Evolutionary conservation across 495 filamentous ascomycete species (phyloP).

Genomic region (Sporormia fimetaria): DNA sequence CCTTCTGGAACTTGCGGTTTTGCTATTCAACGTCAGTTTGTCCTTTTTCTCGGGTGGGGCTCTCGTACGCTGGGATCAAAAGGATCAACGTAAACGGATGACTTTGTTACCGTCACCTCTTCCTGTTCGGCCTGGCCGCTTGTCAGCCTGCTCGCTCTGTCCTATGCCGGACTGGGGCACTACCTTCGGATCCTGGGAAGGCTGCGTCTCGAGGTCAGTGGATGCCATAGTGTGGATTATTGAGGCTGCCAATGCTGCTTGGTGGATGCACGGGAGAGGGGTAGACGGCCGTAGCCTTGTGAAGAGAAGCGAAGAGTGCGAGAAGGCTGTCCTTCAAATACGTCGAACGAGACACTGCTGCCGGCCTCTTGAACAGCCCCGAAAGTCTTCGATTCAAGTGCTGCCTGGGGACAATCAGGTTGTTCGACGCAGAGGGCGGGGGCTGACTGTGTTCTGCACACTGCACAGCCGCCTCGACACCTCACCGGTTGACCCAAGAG

Average conservation of each 20-base stretch:
- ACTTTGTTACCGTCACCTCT: slow-evolving; percentile 4
- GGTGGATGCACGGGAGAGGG: neutral
- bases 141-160: slow-evolving; percentile 11
- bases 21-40: neutral
- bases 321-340: slow-evolving; percentile 14
- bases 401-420: slow-evolving; percentile 5
- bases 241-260: neutral
- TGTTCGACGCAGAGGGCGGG: neutral
- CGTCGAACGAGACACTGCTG: slow-evolving; percentile 5
- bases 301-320: neutral
- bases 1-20: slow-evolving; percentile 4
- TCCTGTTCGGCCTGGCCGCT: slow-evolving; percentile 1
- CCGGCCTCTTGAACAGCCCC: slow-evolving; percentile 14
- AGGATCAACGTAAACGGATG: slow-evolving; percentile 3
- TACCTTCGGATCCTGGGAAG: slow-evolving; percentile 4
- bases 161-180: slow-evolving; percentile 10
- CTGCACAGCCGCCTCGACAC: slow-evolving; percentile 5
- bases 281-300: slow-evolving; percentile 14
- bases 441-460: slow-evolving; percentile 3
- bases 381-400: no score
- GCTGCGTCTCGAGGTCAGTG: slow-evolving; percentile 9
- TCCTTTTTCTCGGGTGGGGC: neutral
- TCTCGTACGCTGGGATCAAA: slow-evolving; percentile 2
- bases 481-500: no score
- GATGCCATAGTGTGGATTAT: slow-evolving; percentile 13